Percentiles rank a stretch among this genome's conserved stretches.
Evolutionary conservation across 352 stramenopile species (phyloP).

Genomic region (Phytophthora palmivora): DNA sequence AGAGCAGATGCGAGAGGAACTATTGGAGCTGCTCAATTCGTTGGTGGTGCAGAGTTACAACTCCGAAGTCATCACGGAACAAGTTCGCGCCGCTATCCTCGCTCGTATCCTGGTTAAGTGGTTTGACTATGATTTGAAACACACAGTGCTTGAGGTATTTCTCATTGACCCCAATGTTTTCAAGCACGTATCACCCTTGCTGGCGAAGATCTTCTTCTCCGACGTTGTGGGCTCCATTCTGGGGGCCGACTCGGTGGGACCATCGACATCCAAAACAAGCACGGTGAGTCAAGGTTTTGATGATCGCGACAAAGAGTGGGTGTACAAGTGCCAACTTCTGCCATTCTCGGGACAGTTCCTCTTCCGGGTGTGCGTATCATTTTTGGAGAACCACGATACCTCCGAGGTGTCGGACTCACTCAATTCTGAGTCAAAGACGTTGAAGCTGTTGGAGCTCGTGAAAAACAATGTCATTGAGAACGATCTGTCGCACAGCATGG

Average conservation of each 20-base stretch:
- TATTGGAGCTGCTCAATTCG: conserved; percentile 66
- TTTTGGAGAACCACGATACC: conserved; percentile 48
- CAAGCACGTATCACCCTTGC: conserved; percentile 57
- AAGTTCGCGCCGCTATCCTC: conserved; percentile 72
- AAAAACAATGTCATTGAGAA: conserved; percentile 83
- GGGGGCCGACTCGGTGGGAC: conserved; percentile 17
- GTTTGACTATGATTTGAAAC: conserved; percentile 77
- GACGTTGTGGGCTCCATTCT: conserved; percentile 68
- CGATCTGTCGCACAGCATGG: conserved; percentile 53
- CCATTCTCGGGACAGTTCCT: conserved; percentile 85
- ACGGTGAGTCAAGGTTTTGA: conserved; percentile 49
- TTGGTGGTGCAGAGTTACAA: conserved; percentile 62
- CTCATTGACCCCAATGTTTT: conserved; percentile 72
- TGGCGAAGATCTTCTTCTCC: conserved; percentile 82
- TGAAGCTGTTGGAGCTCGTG: conserved; percentile 66
- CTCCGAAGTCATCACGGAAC: conserved; percentile 39
- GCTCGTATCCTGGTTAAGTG: conserved; percentile 85
- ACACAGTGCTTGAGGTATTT: conserved; percentile 66
- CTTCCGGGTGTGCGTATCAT: conserved; percentile 74
- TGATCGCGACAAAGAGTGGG: conserved; percentile 81
- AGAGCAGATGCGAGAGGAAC: conserved; percentile 65
- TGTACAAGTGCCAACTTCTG: conserved; percentile 75
- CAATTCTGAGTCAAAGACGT: conserved; percentile 24
- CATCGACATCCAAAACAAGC: conserved; percentile 14
- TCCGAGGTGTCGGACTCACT: conserved; percentile 7